Evolutionary conservation across 2,329 filamentous ascomycete genomes (phyloP).

Genomic region (Exophiala dermatitidis): DNA sequence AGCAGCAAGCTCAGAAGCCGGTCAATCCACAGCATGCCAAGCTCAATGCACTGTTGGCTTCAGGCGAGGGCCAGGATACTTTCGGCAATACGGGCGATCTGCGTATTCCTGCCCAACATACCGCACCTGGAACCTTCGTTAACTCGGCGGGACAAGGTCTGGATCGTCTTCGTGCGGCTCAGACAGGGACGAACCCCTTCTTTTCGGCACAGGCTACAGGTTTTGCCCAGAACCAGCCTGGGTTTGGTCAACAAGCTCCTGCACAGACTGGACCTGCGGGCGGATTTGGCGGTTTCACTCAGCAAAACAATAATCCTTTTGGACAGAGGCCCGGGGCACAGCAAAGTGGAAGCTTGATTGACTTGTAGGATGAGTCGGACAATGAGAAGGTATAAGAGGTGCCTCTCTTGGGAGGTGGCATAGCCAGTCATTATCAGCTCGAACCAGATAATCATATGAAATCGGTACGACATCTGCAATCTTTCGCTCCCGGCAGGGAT

Average conservation of each 20-base stretch:
- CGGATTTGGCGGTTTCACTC: slow-evolving; percentile 38
- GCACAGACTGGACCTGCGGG: slow-evolving; percentile 47
- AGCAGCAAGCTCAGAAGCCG: slow-evolving; percentile 32
- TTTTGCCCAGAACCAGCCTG: slow-evolving; percentile 16
- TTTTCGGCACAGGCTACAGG: slow-evolving; percentile 76
- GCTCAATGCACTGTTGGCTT: slow-evolving; percentile 78
- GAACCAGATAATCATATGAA: not conserved
- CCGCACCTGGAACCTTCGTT: slow-evolving; percentile 89
- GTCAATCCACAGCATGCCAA: slow-evolving; percentile 57
- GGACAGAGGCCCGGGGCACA: slow-evolving; percentile 43
- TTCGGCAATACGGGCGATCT: slow-evolving; percentile 96
- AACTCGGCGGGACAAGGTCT: slow-evolving; percentile 86
- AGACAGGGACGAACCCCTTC: slow-evolving; percentile 84
- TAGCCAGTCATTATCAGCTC: not conserved
- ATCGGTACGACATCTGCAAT: not conserved
- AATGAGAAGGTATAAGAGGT: not conserved
- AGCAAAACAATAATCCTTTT: slow-evolving; percentile 50
- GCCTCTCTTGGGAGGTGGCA: not conserved
- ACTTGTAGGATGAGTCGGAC: slow-evolving; percentile 39
- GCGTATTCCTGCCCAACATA: slow-evolving; percentile 93
- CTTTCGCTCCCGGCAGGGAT: too few relatives aligned
- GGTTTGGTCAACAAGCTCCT: slow-evolving; percentile 38
- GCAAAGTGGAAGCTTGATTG: slow-evolving; percentile 54
- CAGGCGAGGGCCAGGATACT: slow-evolving; percentile 89
- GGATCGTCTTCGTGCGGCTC: slow-evolving; percentile 58